Evolutionary conservation across 2,329 filamentous ascomycete species (phyloP).

Genomic region (Cercospora citrullina): DNA sequence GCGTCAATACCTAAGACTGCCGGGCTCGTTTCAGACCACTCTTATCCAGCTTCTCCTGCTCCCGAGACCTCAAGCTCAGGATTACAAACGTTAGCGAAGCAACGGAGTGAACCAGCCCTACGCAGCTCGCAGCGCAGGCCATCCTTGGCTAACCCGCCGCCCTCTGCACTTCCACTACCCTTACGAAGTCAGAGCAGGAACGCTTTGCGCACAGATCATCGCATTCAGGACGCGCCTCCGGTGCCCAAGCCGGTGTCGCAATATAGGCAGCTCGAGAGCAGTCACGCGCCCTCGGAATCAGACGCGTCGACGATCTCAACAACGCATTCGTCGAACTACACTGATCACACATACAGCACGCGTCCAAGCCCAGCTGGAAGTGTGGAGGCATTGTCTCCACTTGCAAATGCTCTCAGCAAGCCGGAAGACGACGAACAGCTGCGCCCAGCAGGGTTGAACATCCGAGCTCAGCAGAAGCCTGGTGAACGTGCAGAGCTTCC

Average conservation of each 20-base stretch:
- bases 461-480: conserved; percentile 30
- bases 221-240: conserved; percentile 37
- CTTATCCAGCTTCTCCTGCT: conserved; percentile 17
- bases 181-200: conserved; percentile 29
- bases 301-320: conserved; percentile 35
- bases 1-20: conserved; percentile 6
- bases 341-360: conserved; percentile 31
- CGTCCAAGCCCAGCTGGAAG: conserved; percentile 39
- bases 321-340: conserved; percentile 24
- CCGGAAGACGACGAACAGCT: conserved; percentile 33
- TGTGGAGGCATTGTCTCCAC: conserved; percentile 33
- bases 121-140: conserved; percentile 20
- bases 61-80: background rate
- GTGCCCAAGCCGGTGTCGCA: conserved; percentile 35
- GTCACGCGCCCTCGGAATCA: conserved; percentile 36
- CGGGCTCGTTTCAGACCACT: conserved; percentile 21
- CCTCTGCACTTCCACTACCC: conserved; percentile 11
- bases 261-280: conserved; percentile 28
- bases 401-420: conserved; percentile 17
- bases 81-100: conserved; percentile 16
- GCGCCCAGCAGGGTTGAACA: conserved; percentile 28
- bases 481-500: conserved; percentile 33
- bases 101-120: conserved; percentile 28
- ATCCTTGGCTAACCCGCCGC: conserved; percentile 14
- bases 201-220: conserved; percentile 29